Evolutionary conservation across 495 filamentous ascomycete species (phyloP).

Genomic region (Astrocystis sublimbata): DNA sequence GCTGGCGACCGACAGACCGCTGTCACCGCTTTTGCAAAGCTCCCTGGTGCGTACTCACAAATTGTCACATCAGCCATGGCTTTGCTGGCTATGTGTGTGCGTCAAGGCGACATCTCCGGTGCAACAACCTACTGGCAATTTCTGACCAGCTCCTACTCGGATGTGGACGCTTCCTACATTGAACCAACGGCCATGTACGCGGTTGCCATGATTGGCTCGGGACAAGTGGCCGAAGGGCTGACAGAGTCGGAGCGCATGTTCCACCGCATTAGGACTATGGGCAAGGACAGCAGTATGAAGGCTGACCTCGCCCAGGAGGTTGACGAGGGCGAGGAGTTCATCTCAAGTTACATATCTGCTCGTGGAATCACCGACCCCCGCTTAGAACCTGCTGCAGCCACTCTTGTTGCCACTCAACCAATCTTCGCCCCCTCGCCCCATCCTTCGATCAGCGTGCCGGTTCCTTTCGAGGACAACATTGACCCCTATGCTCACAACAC

Average conservation of each 20-base stretch:
- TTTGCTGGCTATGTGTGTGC: constrained; percentile 80
- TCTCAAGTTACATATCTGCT: constrained; percentile 72
- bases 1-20: constrained; percentile 70
- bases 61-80: constrained; percentile 71
- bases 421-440: constrained; percentile 38
- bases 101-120: constrained; percentile 70
- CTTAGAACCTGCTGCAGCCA: constrained; percentile 34
- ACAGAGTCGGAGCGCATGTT: constrained; percentile 80
- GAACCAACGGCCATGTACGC: constrained; percentile 86
- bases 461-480: constrained; percentile 70
- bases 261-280: constrained; percentile 65
- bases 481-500: constrained; percentile 89
- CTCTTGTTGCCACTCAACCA: constrained; percentile 31
- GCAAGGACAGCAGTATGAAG: constrained; percentile 38
- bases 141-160: constrained; percentile 58
- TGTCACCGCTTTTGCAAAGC: constrained; percentile 62
- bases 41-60: constrained; percentile 50
- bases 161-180: constrained; percentile 66
- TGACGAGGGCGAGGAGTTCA: constrained; percentile 82
- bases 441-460: constrained; percentile 36
- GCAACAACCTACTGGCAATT: constrained; percentile 77
- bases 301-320: constrained; percentile 72
- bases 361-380: constrained; percentile 51
- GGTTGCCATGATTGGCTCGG: constrained; percentile 76
- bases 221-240: constrained; percentile 74